These are phyloP conservation scores for Vigna unguiculata DNA, from an alignment of 306 rosid species.

Conservation along the genomic window DNA sequence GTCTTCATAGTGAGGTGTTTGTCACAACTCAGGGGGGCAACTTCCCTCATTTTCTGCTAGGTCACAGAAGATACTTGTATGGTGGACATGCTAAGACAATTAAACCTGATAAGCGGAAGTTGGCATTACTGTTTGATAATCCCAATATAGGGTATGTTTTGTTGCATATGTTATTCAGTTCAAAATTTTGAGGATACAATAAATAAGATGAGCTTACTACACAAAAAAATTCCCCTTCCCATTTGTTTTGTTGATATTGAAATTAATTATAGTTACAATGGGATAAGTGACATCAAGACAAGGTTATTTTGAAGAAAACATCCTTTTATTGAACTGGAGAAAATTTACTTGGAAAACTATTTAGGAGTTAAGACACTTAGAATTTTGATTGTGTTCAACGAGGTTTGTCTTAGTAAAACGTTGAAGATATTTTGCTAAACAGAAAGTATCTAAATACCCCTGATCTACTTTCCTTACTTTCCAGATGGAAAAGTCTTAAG, in stretches of 20 bases:
- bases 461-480: slow-evolving; percentile 39
- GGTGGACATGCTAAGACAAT: slow-evolving; percentile 96
- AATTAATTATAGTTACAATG: not conserved
- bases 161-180: slow-evolving; percentile 30
- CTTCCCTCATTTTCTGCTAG: slow-evolving; percentile 96
- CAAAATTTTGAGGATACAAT: slow-evolving; percentile 18
- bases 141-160: slow-evolving; percentile 79
- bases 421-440: not conserved
- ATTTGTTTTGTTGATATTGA: slow-evolving; percentile 13
- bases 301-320: slow-evolving; percentile 22
- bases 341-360: not conserved
- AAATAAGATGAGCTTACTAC: not conserved
- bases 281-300: slow-evolving; percentile 12
- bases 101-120: slow-evolving; percentile 96
- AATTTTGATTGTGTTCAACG: slow-evolving; percentile 20
- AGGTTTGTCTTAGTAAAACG: not conserved
- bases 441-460: slow-evolving; percentile 32
- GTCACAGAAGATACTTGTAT: slow-evolving; percentile 95
- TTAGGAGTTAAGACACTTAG: slow-evolving; percentile 27
- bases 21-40: slow-evolving; percentile 99
- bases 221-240: not conserved
- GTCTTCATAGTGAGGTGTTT: slow-evolving; percentile 97
- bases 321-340: slow-evolving; percentile 23
- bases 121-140: slow-evolving; percentile 84
- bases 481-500: slow-evolving; percentile 92